These are phyloP conservation scores for Aspergillus pseudoviridinutans DNA, from an alignment of 2,329 filamentous ascomycete genomes.

Conservation along the genomic window DNA sequence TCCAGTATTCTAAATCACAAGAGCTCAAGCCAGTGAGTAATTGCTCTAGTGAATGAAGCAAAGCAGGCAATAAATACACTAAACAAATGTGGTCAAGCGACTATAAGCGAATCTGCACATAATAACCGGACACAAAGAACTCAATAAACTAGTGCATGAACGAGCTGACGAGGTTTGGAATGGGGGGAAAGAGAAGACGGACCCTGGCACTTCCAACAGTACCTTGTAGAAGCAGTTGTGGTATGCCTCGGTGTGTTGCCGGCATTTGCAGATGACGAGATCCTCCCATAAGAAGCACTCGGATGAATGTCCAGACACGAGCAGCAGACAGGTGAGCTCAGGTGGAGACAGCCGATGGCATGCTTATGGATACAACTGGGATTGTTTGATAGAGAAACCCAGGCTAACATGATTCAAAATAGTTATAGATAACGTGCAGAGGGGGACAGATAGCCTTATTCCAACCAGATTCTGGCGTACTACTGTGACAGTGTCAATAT, in stretches of 20 bases:
- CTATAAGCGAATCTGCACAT: not conserved
- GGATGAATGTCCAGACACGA: conserved; percentile 6
- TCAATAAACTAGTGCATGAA: not conserved
- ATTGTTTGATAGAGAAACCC: conserved; percentile 7
- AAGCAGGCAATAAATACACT: conserved; percentile 1
- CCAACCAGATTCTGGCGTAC: not conserved
- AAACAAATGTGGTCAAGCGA: conserved; percentile 2
- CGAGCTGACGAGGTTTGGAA: not conserved
- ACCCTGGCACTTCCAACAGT: conserved; percentile 14
- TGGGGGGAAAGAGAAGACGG: conserved; percentile 3
- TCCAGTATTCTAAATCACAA: conserved; percentile 13
- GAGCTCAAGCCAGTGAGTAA: conserved; percentile 5
- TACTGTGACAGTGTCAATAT: not conserved
- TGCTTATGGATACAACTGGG: conserved; percentile 16
- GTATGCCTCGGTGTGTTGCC: not conserved
- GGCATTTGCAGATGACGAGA: not conserved
- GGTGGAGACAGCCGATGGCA: conserved; percentile 14
- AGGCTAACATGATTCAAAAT: conserved; percentile 12
- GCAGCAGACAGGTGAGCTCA: conserved; percentile 11
- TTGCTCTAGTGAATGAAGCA: conserved; percentile 4
- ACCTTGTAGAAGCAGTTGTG: conserved; percentile 5
- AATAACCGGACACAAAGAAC: not conserved
- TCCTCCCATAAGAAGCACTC: conserved; percentile 1
- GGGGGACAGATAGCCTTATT: not conserved
- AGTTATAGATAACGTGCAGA: not conserved